These are phyloP conservation scores for Eucalyptus tenuipes DNA, from an alignment of 345 rosid species.

Conservation along the genomic window DNA sequence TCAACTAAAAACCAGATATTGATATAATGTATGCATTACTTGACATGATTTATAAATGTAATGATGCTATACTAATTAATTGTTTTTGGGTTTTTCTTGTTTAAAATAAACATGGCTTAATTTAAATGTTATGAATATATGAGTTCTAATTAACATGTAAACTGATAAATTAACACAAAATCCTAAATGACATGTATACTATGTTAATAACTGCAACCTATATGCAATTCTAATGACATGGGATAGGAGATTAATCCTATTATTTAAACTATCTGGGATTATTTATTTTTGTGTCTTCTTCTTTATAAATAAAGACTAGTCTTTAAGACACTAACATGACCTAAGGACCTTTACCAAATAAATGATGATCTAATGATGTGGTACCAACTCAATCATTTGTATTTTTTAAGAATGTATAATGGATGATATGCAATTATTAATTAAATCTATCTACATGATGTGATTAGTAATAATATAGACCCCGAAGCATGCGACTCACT, in stretches of 20 bases:
- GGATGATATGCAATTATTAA: background rate
- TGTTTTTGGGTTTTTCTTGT: too few species aligned
- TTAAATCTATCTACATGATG: background rate
- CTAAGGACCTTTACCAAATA: background rate
- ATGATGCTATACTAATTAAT: too few species aligned
- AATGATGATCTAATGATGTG: background rate
- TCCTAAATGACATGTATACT: background rate
- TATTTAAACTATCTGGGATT: background rate
- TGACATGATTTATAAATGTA: background rate
- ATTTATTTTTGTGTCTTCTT: too few species aligned
- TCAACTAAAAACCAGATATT: too few species aligned
- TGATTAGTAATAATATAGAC: background rate
- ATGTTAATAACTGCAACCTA: background rate
- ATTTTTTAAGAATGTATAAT: too few species aligned
- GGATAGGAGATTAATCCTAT: background rate
- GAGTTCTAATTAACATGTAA: too few species aligned
- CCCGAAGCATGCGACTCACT: background rate
- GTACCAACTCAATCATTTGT: background rate
- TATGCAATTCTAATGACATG: background rate
- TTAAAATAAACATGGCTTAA: too few species aligned
- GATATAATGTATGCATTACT: background rate
- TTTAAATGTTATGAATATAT: too few species aligned
- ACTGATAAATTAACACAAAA: too few species aligned
- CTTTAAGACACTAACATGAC: background rate
- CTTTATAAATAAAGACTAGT: background rate